A percentile compares a stretch with the other conserved stretches of the same genome.
These are phyloP conservation scores for Trichoderma simmonsii DNA, from an alignment of 2,329 filamentous ascomycete species.

Conservation along the genomic window DNA sequence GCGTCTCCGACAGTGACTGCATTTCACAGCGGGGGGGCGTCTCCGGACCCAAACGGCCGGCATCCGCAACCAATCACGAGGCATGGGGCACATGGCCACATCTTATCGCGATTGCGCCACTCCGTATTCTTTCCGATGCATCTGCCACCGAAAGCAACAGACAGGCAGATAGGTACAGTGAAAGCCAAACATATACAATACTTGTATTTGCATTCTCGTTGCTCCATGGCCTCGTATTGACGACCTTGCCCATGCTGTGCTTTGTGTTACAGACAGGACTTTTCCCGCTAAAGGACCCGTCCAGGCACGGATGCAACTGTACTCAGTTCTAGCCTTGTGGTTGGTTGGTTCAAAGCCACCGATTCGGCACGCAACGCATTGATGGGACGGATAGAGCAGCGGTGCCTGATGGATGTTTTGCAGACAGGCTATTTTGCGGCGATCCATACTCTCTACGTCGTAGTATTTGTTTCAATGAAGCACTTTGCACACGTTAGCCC, in stretches of 20 bases:
- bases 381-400: background rate
- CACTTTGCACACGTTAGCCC: background rate
- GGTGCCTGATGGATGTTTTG: background rate
- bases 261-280: background rate
- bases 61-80: slow-evolving; percentile 15
- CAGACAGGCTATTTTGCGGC: background rate
- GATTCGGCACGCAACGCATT: background rate
- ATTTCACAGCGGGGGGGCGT: slow-evolving; percentile 13
- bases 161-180: background rate
- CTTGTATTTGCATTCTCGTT: background rate
- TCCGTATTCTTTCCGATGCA: background rate
- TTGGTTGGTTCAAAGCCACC: background rate
- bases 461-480: background rate
- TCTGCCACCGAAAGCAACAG: background rate
- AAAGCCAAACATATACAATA: background rate
- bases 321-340: background rate
- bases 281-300: background rate
- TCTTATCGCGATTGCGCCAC: slow-evolving; percentile 3
- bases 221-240: background rate
- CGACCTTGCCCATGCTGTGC: background rate
- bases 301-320: background rate
- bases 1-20: background rate
- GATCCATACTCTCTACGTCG: background rate
- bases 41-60: slow-evolving; percentile 13
- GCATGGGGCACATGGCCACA: background rate